Evolutionary conservation across 2,329 filamentous ascomycete species (phyloP), one percentile per base, ranked within the genome.

Genomic region (Plenodomus biglobosus): DNA sequence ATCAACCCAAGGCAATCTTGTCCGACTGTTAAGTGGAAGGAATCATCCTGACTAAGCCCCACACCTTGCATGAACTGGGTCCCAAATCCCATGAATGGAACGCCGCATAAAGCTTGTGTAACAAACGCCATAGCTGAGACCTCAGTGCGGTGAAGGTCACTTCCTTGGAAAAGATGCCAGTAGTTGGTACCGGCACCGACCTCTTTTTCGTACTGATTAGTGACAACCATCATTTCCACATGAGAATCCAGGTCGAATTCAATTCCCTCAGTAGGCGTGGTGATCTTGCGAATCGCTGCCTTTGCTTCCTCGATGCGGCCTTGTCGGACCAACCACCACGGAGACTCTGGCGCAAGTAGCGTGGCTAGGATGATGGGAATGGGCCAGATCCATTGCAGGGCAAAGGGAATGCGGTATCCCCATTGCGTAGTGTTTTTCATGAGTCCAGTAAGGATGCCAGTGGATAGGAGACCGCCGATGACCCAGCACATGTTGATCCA

Each of bases 211-310:
- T 92, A 76, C 0, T 86, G 85, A 1, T 87, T 89, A 0, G 90
- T 95, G 64, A 92, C 87, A 1, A 89, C 82, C 87, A 95, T 95
- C 88, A 95, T 92, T 59, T 87, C 85, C 45, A 95, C 78, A 0
- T 88, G 92, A 5, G 60, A 53, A 27, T 64, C 59, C 16, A 60
- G 42, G 16, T 64, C 27, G 39, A 59, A 61, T 7, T 85, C 80
- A 20, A 59, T 20, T 21, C 55, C 58, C 16, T 56, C 64, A 8
- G 66, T 59, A 15, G 63, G 52, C 58, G 79, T 84, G 2, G 85
- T 87, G 24, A 89, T 75, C 3, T 85, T 82, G 43, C 83, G 72
- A 18, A 89, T 77, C 2, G 85, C 76, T 21, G 75, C 72, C 71
- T 86, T 87, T 24, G 86, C 86, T 18, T 87, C 82, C 2, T 83